phyloP scores from a whole-genome alignment of 2,329 filamentous ascomycete species.

The Raffaelea ambrosiae region DNA sequence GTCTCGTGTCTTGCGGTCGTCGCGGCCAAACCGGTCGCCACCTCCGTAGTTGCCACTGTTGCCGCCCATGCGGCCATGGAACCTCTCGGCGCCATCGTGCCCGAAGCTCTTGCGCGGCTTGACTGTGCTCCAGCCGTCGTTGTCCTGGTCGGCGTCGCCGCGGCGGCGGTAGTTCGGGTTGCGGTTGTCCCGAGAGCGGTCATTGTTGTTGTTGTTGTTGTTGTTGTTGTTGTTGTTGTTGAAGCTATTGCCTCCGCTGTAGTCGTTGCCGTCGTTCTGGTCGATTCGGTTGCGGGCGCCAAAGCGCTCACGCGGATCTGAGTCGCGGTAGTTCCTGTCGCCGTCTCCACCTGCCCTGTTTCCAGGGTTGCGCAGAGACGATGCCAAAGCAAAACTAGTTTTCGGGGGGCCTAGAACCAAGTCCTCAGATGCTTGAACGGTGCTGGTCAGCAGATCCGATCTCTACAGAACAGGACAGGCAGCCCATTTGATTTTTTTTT shows the following conservation, averaged over 20 bases:
- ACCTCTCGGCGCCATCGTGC: slow-evolving; percentile 62
- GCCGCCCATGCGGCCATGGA: slow-evolving; percentile 51
- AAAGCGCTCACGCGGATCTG: slow-evolving; percentile 49
- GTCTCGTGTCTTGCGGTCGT: slow-evolving; percentile 42
- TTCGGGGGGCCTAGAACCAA: slow-evolving; percentile 80
- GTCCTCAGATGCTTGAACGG: slow-evolving; percentile 45
- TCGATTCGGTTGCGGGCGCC: slow-evolving; percentile 41
- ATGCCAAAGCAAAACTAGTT: slow-evolving; percentile 72
- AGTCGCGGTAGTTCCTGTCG: slow-evolving; percentile 44
- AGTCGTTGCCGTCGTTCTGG: slow-evolving; percentile 18
- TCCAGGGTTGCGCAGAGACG: slow-evolving; percentile 39
- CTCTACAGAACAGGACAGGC: no score
- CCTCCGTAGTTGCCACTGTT: slow-evolving; percentile 30
- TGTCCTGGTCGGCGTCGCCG: slow-evolving; percentile 49
- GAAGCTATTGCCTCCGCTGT: slow-evolving; percentile 23
- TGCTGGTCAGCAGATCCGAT: no score
- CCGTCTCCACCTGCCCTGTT: slow-evolving; percentile 37
- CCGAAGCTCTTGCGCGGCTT: slow-evolving; percentile 69
- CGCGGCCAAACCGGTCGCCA: slow-evolving; percentile 50
- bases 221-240: slow-evolving; percentile 20
- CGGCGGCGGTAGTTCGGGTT: slow-evolving; percentile 43
- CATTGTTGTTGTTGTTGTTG: slow-evolving; percentile 32
- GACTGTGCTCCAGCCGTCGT: slow-evolving; percentile 66
- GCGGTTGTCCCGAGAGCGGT: slow-evolving; percentile 40
- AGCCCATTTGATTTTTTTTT: no score